These are phyloP conservation scores for Coemansia sp. DNA, from an alignment of 192 early-diverging fungal genomes.

Conservation along the genomic window DNA sequence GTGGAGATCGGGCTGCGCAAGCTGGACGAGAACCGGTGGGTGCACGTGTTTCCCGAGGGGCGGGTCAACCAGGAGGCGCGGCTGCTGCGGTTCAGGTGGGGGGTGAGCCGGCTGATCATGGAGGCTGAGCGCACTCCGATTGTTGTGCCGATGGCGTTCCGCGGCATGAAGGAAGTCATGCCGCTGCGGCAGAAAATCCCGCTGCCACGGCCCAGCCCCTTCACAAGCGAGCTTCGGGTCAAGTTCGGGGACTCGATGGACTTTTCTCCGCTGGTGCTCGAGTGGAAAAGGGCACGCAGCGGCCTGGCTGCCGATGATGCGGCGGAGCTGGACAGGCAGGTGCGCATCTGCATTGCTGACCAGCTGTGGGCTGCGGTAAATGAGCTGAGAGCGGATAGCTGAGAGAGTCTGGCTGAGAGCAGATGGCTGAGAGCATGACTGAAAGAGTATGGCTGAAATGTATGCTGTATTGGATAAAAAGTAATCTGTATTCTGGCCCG, in stretches of 20 bases:
- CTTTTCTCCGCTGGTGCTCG: conserved; percentile 58
- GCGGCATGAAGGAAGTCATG: conserved; percentile 63
- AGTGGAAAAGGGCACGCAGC: conserved; percentile 42
- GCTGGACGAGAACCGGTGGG: conserved; percentile 69
- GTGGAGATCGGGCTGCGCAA: conserved; percentile 73
- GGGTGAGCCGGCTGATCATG: conserved; percentile 81
- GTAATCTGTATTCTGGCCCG: too few relatives aligned
- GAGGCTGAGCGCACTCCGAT: conserved; percentile 68
- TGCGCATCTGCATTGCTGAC: conserved; percentile 30
- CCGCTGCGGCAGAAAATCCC: conserved; percentile 51
- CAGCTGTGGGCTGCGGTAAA: conserved; percentile 26
- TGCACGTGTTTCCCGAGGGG: conserved; percentile 90
- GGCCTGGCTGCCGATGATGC: conserved; percentile 19
- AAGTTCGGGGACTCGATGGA: conserved; percentile 73
- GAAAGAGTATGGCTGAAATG: too few relatives aligned
- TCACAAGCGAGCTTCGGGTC: conserved; percentile 59
- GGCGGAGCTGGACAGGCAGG: conserved; percentile 25
- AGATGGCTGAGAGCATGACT: too few relatives aligned
- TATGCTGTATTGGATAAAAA: too few relatives aligned
- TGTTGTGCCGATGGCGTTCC: conserved; percentile 70
- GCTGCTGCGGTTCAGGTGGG: conserved; percentile 74
- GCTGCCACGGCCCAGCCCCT: conserved; percentile 47
- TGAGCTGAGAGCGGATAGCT: neutral
- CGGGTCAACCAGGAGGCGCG: conserved; percentile 59
- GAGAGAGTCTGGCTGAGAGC: too few relatives aligned